Percentiles rank a stretch among this genome's conserved stretches.
These are phyloP conservation scores for Raffaelea arxii DNA, from an alignment of 2,329 filamentous ascomycete genomes.

Conservation along the genomic window DNA sequence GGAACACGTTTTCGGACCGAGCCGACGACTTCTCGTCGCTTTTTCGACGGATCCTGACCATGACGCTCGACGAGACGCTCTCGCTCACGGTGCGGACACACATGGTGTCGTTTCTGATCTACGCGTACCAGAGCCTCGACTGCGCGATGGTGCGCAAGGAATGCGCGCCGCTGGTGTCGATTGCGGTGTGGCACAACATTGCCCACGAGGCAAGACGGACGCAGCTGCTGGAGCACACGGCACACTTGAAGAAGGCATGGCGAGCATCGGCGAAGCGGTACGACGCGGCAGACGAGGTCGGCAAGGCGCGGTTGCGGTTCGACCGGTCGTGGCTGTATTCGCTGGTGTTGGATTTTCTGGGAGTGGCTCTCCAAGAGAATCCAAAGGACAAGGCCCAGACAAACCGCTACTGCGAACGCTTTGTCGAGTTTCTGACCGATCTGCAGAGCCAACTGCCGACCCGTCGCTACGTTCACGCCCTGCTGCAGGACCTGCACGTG, in stretches of 20 bases:
- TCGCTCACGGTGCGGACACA: constrained; percentile 62
- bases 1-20: constrained; percentile 72
- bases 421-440: constrained; percentile 82
- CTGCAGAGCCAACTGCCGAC: constrained; percentile 90
- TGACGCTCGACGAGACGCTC: constrained; percentile 66
- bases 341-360: constrained; percentile 72
- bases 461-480: constrained; percentile 80
- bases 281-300: constrained; percentile 71
- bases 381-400: no score
- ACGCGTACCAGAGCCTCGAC: constrained; percentile 89
- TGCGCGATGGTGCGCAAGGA: constrained; percentile 85
- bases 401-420: constrained; percentile 97
- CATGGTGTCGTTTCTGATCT: constrained; percentile 81
- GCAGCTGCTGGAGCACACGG: constrained; percentile 57
- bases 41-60: constrained; percentile 80
- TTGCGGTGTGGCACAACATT: constrained; percentile 91
- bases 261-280: constrained; percentile 77
- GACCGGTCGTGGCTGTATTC: constrained; percentile 92
- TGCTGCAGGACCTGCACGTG: constrained; percentile 78
- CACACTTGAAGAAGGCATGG: constrained; percentile 83
- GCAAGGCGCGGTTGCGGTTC: constrained; percentile 73
- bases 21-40: constrained; percentile 77
- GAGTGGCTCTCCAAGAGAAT: constrained; percentile 52
- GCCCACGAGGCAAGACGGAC: constrained; percentile 69
- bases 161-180: constrained; percentile 89